Evolutionary conservation across 2,329 filamentous ascomycete species (phyloP).

Genomic region (Plenodomus lindquistii): DNA sequence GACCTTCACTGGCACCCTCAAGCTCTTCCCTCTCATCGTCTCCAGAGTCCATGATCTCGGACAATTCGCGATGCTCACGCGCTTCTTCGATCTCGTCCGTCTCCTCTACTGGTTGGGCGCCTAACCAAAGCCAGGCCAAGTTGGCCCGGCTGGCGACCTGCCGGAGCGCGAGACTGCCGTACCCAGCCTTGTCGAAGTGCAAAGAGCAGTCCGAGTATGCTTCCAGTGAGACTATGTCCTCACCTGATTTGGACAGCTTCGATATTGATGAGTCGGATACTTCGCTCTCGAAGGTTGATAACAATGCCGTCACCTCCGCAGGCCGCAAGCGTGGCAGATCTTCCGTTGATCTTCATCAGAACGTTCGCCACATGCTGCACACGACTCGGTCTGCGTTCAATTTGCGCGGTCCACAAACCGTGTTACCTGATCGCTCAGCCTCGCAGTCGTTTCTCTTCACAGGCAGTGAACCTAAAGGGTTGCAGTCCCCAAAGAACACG

Average conservation of each 20-base stretch:
- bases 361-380: constrained; percentile 65
- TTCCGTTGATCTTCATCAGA: constrained; percentile 67
- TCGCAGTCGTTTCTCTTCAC: constrained; percentile 39
- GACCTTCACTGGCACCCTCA: constrained; percentile 55
- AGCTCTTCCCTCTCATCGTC: constrained; percentile 57
- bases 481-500: constrained; percentile 45
- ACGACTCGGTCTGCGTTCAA: constrained; percentile 45
- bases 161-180: constrained; percentile 53
- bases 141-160: constrained; percentile 58
- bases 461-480: constrained; percentile 39
- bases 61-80: constrained; percentile 60
- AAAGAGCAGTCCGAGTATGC: constrained; percentile 41
- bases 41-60: constrained; percentile 68
- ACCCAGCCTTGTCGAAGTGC: constrained; percentile 43
- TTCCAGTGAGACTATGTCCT: constrained; percentile 43
- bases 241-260: constrained; percentile 50
- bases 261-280: constrained; percentile 54
- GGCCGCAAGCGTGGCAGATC: constrained; percentile 64
- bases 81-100: constrained; percentile 60
- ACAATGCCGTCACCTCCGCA: constrained; percentile 25
- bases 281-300: constrained; percentile 31
- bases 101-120: constrained; percentile 56
- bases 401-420: constrained; percentile 37
- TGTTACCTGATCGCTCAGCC: constrained; percentile 43
- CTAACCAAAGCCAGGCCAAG: constrained; percentile 53